Conservation (phyloP, 129 eudicot species). For the Flaveria sonorensis region DNA sequence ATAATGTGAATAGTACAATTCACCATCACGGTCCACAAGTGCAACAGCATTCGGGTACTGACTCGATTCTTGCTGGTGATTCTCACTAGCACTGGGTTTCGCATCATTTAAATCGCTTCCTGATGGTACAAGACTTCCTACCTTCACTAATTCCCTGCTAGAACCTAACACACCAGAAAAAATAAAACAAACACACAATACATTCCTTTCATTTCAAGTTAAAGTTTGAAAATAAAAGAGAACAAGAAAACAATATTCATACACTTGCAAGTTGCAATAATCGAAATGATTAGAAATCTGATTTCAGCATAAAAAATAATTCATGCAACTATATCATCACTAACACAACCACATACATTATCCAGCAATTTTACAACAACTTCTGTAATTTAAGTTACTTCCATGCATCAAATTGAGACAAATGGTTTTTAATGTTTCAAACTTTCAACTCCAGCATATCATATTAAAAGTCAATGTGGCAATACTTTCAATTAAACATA, state of each 20-base stretch:
- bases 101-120: conserved; percentile 43
- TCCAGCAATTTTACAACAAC: no score
- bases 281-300: no score
- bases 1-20: conserved; percentile 52
- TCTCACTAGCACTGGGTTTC: conserved; percentile 44
- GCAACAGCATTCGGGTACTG: conserved; percentile 48
- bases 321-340: not conserved
- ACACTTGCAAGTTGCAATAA: not conserved
- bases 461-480: not conserved
- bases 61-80: conserved; percentile 39
- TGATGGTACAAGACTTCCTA: conserved; percentile 40
- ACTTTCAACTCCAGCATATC: not conserved
- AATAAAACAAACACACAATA: conserved; percentile 2
- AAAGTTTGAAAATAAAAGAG: conserved; percentile 1
- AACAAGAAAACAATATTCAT: not conserved
- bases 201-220: not conserved
- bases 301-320: no score
- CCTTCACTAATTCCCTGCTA: conserved; percentile 49
- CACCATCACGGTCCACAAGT: conserved; percentile 55
- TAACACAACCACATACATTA: not conserved
- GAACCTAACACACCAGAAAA: conserved; percentile 35
- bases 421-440: no score
- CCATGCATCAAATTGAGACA: no score
- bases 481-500: conserved; percentile 15
- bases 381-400: no score